These are phyloP conservation scores for Gentiana dahurica DNA, from an alignment of 257 asterid genomes.

Conservation along the genomic window DNA sequence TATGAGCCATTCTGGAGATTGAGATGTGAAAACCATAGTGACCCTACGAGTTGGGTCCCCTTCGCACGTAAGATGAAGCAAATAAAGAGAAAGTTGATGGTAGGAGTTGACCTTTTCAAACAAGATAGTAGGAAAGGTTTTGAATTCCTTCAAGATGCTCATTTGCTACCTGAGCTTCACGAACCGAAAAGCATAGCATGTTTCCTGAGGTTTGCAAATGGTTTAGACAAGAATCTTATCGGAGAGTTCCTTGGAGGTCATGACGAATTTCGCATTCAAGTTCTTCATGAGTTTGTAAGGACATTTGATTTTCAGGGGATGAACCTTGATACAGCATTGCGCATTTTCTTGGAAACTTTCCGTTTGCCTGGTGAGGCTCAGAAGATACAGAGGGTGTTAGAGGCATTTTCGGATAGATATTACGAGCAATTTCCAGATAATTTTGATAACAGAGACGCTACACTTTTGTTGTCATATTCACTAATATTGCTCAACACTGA, in stretches of 20 bases:
- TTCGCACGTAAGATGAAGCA: slow-evolving; percentile 59
- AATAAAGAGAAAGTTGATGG: slow-evolving; percentile 63
- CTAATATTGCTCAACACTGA: slow-evolving; percentile 88
- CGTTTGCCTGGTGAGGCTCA: slow-evolving; percentile 96
- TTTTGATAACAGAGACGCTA: slow-evolving; percentile 83
- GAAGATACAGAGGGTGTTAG: slow-evolving; percentile 89
- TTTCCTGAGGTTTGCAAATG: slow-evolving; percentile 66
- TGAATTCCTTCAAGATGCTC: slow-evolving; percentile 59
- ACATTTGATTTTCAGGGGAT: slow-evolving; percentile 62
- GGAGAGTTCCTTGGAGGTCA: slow-evolving; percentile 89
- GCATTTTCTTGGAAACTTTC: slow-evolving; percentile 81
- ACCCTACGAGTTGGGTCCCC: slow-evolving; percentile 75
- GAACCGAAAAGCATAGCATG: slow-evolving; percentile 71
- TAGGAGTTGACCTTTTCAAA: slow-evolving; percentile 85
- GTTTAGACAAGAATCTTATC: slow-evolving; percentile 67
- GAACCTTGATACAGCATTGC: slow-evolving; percentile 82
- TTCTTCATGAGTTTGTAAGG: slow-evolving; percentile 79
- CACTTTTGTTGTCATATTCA: slow-evolving; percentile 80
- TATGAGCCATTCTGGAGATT: slow-evolving; percentile 65
- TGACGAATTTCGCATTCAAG: slow-evolving; percentile 74
- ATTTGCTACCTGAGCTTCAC: slow-evolving; percentile 61
- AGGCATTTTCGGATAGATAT: slow-evolving; percentile 88
- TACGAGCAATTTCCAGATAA: slow-evolving; percentile 69
- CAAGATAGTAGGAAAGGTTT: slow-evolving; percentile 78
- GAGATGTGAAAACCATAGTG: slow-evolving; percentile 48